These are phyloP conservation scores for Suillus subalutaceus DNA, from an alignment of 768 basidiomycete genomes.

Conservation along the genomic window DNA sequence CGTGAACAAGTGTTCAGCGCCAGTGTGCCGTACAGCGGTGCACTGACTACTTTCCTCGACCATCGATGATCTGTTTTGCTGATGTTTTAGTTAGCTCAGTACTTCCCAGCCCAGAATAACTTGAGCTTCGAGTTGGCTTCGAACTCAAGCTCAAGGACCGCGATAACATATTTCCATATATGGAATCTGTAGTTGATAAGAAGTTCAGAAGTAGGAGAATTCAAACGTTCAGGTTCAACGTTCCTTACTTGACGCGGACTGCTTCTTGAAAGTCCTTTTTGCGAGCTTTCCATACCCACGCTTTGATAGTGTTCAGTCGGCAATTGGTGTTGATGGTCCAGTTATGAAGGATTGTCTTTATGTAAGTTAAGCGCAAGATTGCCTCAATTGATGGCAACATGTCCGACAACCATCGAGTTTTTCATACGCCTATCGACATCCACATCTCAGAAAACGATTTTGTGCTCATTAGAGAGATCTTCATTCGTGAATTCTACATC, in stretches of 20 bases:
- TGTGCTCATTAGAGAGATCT: background rate
- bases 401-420: background rate
- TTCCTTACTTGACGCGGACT: background rate
- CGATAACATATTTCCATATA: constrained; percentile 25
- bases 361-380: background rate
- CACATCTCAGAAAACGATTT: background rate
- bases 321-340: background rate
- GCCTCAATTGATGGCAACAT: background rate
- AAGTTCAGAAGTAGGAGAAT: background rate
- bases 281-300: background rate
- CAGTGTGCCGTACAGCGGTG: background rate
- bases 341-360: background rate
- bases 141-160: too few species aligned
- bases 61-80: background rate
- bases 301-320: background rate
- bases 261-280: background rate
- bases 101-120: too few species aligned
- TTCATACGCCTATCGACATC: background rate
- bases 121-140: too few species aligned
- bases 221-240: too few species aligned
- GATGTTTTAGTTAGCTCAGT: background rate
- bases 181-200: constrained; percentile 29
- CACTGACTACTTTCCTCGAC: too few species aligned
- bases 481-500: background rate
- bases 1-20: background rate